Percentiles rank a stretch among this genome's conserved stretches.
Conservation (phyloP, 1,284 basidiomycete species). For the Papiliotrema laurentii region DNA sequence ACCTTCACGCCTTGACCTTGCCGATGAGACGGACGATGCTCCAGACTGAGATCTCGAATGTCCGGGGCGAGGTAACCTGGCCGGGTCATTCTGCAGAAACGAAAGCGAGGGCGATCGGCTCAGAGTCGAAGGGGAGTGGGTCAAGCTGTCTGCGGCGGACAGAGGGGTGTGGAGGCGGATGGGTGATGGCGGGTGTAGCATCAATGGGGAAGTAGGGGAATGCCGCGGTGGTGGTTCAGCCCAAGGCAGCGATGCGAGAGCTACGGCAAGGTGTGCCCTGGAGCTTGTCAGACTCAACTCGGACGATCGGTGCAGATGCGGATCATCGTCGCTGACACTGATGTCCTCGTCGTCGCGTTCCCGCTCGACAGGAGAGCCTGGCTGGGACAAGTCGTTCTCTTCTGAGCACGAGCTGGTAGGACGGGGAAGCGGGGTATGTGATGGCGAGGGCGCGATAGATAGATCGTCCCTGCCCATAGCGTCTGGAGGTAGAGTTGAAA, state of each 20-base stretch:
- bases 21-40: constrained; percentile 1
- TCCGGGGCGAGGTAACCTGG: neutral
- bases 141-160: neutral
- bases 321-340: neutral
- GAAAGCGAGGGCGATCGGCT: constrained; percentile 9
- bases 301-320: neutral
- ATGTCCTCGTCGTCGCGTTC: too few relatives aligned
- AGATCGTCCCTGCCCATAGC: too few relatives aligned
- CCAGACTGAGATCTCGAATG: constrained; percentile 4
- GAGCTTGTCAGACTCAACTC: neutral
- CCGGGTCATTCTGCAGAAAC: constrained; percentile 12
- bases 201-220: constrained; percentile 3
- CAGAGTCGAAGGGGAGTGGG: too few relatives aligned
- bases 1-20: neutral
- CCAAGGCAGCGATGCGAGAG: constrained; percentile 19
- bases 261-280: constrained; percentile 1
- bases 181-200: neutral
- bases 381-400: neutral
- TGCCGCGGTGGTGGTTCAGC: constrained; percentile 18
- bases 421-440: neutral
- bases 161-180: neutral
- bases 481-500: too few relatives aligned
- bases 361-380: neutral
- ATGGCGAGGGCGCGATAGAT: neutral
- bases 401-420: neutral